Evolutionary conservation across 305 asterid genomes (phyloP).

Genomic region (Lippia alba): DNA sequence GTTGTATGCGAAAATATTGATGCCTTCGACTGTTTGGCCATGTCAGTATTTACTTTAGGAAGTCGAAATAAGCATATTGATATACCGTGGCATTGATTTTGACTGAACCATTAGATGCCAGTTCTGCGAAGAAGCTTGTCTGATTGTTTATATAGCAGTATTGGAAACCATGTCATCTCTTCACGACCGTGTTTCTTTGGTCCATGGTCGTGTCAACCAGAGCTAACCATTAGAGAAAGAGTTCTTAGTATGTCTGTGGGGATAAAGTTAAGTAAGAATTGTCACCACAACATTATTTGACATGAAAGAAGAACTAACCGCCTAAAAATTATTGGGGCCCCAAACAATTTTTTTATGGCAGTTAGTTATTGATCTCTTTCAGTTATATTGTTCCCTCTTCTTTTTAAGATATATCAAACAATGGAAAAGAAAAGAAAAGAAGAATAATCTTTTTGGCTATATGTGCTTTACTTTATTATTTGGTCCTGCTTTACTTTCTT

Average conservation of each 20-base stretch:
- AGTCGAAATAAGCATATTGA: slow-evolving; percentile 26
- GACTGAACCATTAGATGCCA: too few relatives aligned
- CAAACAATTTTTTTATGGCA: slow-evolving; percentile 51
- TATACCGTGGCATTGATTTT: too few relatives aligned
- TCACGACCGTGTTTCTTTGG: slow-evolving; percentile 56
- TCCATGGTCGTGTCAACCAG: slow-evolving; percentile 49
- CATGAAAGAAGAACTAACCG: slow-evolving; percentile 52
- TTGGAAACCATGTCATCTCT: slow-evolving; percentile 53
- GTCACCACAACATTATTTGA: slow-evolving; percentile 34
- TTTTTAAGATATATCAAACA: slow-evolving; percentile 4
- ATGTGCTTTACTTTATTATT: slow-evolving; percentile 18
- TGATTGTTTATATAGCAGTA: slow-evolving; percentile 40
- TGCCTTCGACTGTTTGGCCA: neutral
- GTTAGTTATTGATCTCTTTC: slow-evolving; percentile 44
- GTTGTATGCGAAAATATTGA: slow-evolving; percentile 23
- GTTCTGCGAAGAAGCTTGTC: too few relatives aligned
- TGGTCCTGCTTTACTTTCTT: slow-evolving; percentile 34
- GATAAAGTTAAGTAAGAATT: slow-evolving; percentile 35
- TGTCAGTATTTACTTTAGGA: slow-evolving; percentile 20
- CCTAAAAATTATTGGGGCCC: slow-evolving; percentile 57
- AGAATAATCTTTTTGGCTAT: slow-evolving; percentile 3
- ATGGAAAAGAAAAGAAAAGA: neutral
- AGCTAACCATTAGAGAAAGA: slow-evolving; percentile 27
- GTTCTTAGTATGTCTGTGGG: slow-evolving; percentile 27
- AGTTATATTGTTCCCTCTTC: too few relatives aligned